Evolutionary conservation across 495 filamentous ascomycete genomes (phyloP).

Genomic region (Lindgomyces ingoldianus): DNA sequence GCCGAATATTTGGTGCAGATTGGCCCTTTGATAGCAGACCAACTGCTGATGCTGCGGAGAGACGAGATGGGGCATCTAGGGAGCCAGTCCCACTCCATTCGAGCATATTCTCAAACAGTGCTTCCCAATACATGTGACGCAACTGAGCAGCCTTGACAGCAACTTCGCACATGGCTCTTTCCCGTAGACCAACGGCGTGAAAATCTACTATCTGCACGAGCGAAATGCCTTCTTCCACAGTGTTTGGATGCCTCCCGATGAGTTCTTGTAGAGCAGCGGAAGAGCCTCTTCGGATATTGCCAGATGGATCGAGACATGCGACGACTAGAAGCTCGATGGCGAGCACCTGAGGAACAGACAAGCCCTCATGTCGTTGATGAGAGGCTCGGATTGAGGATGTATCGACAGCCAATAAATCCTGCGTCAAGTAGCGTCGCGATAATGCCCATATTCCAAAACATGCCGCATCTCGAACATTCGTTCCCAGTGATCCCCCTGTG

Average conservation of each 20-base stretch:
- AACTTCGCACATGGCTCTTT: slow-evolving; percentile 76
- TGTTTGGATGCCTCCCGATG: slow-evolving; percentile 87
- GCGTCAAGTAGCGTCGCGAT: slow-evolving; percentile 80
- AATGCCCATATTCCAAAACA: slow-evolving; percentile 95
- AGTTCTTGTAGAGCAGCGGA: slow-evolving; percentile 94
- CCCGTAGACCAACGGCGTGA: slow-evolving; percentile 84
- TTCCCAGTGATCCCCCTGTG: slow-evolving; percentile 79
- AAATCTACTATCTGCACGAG: slow-evolving; percentile 91
- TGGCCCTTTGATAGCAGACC: slow-evolving; percentile 56
- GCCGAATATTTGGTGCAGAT: neutral
- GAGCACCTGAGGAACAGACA: slow-evolving; percentile 69
- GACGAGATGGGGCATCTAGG: slow-evolving; percentile 68
- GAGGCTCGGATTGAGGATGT: slow-evolving; percentile 30
- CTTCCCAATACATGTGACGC: slow-evolving; percentile 66
- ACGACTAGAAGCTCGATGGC: slow-evolving; percentile 77
- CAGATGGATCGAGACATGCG: slow-evolving; percentile 83
- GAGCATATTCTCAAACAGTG: slow-evolving; percentile 69
- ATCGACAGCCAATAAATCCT: slow-evolving; percentile 68
- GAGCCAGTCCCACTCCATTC: slow-evolving; percentile 86
- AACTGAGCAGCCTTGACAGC: slow-evolving; percentile 65
- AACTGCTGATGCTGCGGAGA: slow-evolving; percentile 68
- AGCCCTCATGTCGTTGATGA: slow-evolving; percentile 2
- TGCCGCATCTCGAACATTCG: slow-evolving; percentile 93
- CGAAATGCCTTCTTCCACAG: slow-evolving; percentile 73
- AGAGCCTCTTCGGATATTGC: slow-evolving; percentile 88